These are phyloP conservation scores for Acrodontium crateriforme DNA, from an alignment of 2,329 filamentous ascomycete genomes.

Conservation along the genomic window DNA sequence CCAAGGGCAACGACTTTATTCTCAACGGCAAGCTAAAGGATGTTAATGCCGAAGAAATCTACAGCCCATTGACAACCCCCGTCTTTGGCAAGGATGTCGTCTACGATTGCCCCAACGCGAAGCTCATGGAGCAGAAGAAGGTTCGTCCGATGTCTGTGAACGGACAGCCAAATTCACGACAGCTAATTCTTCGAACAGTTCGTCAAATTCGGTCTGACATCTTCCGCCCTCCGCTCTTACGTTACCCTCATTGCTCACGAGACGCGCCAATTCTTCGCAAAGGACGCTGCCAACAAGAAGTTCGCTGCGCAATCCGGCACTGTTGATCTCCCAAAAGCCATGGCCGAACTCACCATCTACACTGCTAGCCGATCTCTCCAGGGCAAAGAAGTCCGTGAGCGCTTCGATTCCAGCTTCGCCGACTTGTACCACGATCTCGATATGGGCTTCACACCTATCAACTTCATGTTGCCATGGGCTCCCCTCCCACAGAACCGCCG, in stretches of 20 bases:
- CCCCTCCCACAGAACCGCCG: conserved; percentile 78
- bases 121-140: conserved; percentile 95
- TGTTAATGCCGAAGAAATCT: conserved; percentile 82
- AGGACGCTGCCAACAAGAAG: conserved; percentile 34
- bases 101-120: conserved; percentile 81
- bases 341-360: conserved; percentile 82
- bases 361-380: conserved; percentile 77
- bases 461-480: conserved; percentile 81
- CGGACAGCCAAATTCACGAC: too few relatives aligned
- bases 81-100: conserved; percentile 76
- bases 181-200: too few relatives aligned
- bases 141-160: too few relatives aligned
- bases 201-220: conserved; percentile 68
- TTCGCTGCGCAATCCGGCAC: conserved; percentile 36
- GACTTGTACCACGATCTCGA: conserved; percentile 78
- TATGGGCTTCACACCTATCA: conserved; percentile 78
- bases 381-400: conserved; percentile 66
- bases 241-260: conserved; percentile 67
- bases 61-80: conserved; percentile 57
- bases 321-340: conserved; percentile 57
- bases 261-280: conserved; percentile 59
- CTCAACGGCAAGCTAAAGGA: conserved; percentile 83
- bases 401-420: conserved; percentile 69
- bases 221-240: conserved; percentile 61
- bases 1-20: conserved; percentile 78